These are phyloP conservation scores for Trichosporon sp. DNA, from an alignment of 1,284 basidiomycete genomes.

Conservation along the genomic window DNA sequence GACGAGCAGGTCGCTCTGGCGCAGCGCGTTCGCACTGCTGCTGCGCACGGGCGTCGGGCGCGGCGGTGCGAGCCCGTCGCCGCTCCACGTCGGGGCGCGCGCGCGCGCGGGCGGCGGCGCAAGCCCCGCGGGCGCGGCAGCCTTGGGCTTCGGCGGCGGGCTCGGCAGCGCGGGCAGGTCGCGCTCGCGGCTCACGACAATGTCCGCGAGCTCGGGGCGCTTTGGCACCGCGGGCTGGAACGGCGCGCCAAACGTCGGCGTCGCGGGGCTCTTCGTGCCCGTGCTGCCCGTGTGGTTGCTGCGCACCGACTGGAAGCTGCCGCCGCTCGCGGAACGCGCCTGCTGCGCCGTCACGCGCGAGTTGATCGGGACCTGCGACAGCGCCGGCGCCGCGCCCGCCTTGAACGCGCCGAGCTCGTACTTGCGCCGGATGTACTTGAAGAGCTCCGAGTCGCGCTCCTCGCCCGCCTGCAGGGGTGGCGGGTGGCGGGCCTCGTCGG, in stretches of 20 bases:
- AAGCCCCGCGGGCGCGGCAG: neutral
- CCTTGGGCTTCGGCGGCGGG: neutral
- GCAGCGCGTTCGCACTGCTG: neutral
- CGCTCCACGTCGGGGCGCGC: neutral
- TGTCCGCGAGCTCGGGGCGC: neutral
- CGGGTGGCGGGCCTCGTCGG: slow-evolving; percentile 41
- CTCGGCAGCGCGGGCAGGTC: slow-evolving; percentile 7
- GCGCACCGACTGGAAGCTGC: neutral
- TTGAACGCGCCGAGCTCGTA: slow-evolving; percentile 47
- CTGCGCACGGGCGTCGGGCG: neutral
- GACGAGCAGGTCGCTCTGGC: slow-evolving; percentile 20
- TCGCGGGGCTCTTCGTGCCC: neutral
- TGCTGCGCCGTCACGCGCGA: slow-evolving; percentile 14
- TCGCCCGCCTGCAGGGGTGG: slow-evolving; percentile 34
- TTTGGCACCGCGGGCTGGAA: neutral
- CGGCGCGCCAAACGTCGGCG: neutral
- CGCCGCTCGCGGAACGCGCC: neutral
- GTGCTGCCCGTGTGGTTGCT: neutral
- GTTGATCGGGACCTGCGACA: slow-evolving; percentile 11
- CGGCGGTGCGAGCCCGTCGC: neutral
- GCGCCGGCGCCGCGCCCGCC: slow-evolving; percentile 17
- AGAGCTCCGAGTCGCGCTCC: slow-evolving; percentile 47
- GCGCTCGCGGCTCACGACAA: slow-evolving; percentile 3
- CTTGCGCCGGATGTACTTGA: slow-evolving; percentile 46
- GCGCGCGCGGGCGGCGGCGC: slow-evolving; percentile 6